These are phyloP conservation scores for Claviceps sorghi DNA, from an alignment of 2,329 filamentous ascomycete genomes.

Conservation along the genomic window DNA sequence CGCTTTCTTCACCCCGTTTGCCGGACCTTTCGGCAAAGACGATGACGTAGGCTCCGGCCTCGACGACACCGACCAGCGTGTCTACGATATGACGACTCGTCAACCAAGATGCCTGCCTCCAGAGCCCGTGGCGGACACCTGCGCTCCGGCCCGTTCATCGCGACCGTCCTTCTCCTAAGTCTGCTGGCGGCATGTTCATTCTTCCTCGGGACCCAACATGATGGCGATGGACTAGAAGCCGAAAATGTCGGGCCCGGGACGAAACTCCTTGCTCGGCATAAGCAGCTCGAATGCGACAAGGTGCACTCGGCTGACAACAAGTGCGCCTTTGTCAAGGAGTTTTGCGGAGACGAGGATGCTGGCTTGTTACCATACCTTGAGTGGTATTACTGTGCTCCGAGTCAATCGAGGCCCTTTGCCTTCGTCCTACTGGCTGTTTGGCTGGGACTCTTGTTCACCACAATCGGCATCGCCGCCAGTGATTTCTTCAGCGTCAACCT, in stretches of 20 bases:
- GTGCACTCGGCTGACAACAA: conserved; percentile 68
- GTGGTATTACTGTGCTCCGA: conserved; percentile 76
- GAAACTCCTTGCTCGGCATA: conserved; percentile 13
- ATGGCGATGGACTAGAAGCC: conserved; percentile 1
- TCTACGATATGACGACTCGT: conserved; percentile 8
- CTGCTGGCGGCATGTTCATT: conserved; percentile 31
- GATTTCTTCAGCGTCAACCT: conserved; percentile 98
- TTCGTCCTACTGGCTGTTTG: conserved; percentile 66
- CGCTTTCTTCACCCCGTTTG: neutral
- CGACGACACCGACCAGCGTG: neutral
- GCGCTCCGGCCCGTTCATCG: conserved; percentile 34
- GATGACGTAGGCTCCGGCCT: neutral
- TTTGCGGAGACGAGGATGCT: conserved; percentile 81
- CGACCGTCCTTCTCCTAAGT: conserved; percentile 31
- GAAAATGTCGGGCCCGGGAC: neutral
- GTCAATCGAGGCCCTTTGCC: conserved; percentile 55
- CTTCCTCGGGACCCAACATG: conserved; percentile 12
- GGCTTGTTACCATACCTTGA: conserved; percentile 78
- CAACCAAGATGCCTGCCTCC: conserved; percentile 7
- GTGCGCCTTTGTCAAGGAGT: conserved; percentile 68
- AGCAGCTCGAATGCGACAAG: conserved; percentile 50
- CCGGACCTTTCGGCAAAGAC: neutral
- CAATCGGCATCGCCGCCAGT: conserved; percentile 92
- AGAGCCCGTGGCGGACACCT: conserved; percentile 20
- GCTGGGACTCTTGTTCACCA: conserved; percentile 84